Evolutionary conservation across 345 rosid genomes (phyloP), one percentile per base, ranked within the genome.

Genomic region (Cardamine occulta): DNA sequence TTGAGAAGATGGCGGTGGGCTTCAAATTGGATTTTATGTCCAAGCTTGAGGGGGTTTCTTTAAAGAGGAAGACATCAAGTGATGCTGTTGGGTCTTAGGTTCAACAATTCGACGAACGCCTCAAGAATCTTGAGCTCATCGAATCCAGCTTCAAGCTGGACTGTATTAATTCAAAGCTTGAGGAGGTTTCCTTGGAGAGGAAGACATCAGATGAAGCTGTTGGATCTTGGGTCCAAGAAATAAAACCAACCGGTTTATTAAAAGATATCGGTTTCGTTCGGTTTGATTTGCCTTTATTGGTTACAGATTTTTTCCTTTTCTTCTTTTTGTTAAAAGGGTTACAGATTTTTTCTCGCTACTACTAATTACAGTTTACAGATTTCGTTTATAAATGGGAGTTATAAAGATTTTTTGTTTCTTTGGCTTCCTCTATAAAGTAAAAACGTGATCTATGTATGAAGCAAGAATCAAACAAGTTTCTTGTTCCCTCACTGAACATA

Each of bases 151-250:
- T 44, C 10, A 63, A 26, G 6, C 0, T 63, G 9, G 9, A 9
- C 8, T 42, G 68, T 52, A 8, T 60, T 26, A 60, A 37, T 31
- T 37, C 47, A 60, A 60, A 60, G 6, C 65, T 60, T 60, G 65
- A 60, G n/a, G 52, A 47, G 40, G 28, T 65, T 42, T 42, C 67
- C 23, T 63, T 9, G 53, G 13, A 18, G 70, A 48, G 56, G 44
- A 48, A 45, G 57, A 48, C 6, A 29, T 21, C 8, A 19, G 1
- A 12, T 56, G 61, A 29, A 17, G 17, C 29, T 17, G 28, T 54
- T 45, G 68, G 23, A 1, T 26, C 49, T 68, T 10, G 10, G 29
- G 31, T 12, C 49, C 32, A 61, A 61, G 2, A 26, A 26, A 26
- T 37, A 10, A 37, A 37, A 37, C 42, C 4, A 9, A 37, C 42